Evolutionary conservation across 495 filamentous ascomycete genomes (phyloP).

Genomic region (Halenospora varia): DNA sequence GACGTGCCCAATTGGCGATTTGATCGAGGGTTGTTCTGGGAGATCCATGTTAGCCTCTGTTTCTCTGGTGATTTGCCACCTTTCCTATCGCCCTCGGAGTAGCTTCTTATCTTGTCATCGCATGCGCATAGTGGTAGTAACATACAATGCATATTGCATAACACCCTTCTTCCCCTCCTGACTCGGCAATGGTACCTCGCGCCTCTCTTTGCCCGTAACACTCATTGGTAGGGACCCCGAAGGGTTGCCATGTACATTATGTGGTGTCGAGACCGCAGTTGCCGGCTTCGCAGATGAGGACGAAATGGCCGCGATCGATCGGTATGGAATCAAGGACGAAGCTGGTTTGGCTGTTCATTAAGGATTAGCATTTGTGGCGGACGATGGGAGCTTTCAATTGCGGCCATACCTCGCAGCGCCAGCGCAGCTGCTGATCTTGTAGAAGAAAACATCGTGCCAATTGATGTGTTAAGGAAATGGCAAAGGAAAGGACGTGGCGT

Average conservation of each 20-base stretch:
- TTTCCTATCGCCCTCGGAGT: no score
- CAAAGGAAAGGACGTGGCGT: constrained; percentile 17
- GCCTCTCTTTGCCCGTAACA: constrained; percentile 35
- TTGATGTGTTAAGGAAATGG: constrained; percentile 14
- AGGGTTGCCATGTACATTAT: constrained; percentile 21
- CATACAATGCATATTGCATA: constrained; percentile 96
- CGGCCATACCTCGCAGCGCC: constrained; percentile 63
- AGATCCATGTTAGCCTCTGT: constrained; percentile 11
- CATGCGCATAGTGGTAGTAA: no score
- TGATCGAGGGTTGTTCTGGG: constrained; percentile 84
- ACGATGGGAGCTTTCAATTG: neutral
- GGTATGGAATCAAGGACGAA: constrained; percentile 53
- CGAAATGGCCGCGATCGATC: constrained; percentile 56
- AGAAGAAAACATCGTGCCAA: constrained; percentile 56
- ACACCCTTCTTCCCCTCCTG: constrained; percentile 92
- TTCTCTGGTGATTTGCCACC: no score
- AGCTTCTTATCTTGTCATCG: no score
- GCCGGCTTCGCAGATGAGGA: constrained; percentile 56
- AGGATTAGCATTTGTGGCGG: constrained; percentile 31
- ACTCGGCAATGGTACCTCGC: constrained; percentile 81
- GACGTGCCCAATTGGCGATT: constrained; percentile 91
- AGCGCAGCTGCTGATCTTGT: constrained; percentile 60
- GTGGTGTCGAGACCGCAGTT: constrained; percentile 36
- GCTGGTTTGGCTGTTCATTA: constrained; percentile 53
- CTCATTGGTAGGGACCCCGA: constrained; percentile 26